Evolutionary conservation across 2,329 filamentous ascomycete genomes (phyloP).

Genomic region (Fusarium lyarnte): DNA sequence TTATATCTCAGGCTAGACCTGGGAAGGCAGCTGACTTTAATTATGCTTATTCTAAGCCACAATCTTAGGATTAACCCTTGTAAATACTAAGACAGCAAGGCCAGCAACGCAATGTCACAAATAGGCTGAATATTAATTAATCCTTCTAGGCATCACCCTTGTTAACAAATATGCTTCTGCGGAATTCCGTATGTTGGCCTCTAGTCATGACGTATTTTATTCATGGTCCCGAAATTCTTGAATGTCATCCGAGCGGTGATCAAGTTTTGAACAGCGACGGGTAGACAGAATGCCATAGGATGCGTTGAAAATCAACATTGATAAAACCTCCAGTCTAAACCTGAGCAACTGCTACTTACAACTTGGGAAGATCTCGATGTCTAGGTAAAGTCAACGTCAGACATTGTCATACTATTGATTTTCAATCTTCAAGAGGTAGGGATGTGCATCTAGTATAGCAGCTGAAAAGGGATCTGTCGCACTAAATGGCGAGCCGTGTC

Average conservation of each 20-base stretch:
- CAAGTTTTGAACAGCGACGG: no score
- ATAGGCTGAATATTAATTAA: background rate
- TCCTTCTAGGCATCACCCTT: no score
- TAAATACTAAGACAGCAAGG: background rate
- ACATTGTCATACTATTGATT: background rate
- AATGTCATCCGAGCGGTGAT: no score
- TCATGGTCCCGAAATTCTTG: no score
- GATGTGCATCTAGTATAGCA: background rate
- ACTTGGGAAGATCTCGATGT: background rate
- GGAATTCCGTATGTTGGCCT: background rate
- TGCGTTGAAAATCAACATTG: no score
- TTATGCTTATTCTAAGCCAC: background rate
- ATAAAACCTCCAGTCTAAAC: no score
- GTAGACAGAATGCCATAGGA: no score
- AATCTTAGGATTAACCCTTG: background rate
- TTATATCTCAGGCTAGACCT: background rate
- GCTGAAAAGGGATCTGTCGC: background rate
- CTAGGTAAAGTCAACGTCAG: no score
- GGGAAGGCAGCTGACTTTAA: background rate
- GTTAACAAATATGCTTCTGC: background rate
- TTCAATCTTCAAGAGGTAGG: background rate
- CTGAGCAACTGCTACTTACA: no score
- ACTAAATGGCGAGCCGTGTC: background rate
- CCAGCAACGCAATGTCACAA: rapidly evolving
- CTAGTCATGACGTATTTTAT: no score